A percentile compares a stretch with the other conserved stretches of the same genome.
Evolutionary conservation across 352 stramenopile genomes (phyloP).

Genomic region (Globisporangium nodosum): DNA sequence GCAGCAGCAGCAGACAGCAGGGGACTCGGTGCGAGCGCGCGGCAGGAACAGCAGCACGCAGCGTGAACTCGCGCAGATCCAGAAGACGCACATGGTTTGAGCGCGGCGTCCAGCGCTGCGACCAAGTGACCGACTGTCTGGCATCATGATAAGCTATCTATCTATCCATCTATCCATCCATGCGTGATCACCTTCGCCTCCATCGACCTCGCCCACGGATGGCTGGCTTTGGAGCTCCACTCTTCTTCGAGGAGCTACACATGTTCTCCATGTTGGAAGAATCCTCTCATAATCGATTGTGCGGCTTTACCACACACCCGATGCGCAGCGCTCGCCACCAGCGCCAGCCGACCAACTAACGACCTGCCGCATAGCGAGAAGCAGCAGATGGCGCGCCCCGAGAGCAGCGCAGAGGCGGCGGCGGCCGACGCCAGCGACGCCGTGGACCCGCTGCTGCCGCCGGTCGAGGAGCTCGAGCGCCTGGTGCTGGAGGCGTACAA

Average conservation of each 20-base stretch:
- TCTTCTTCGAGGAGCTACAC: no score
- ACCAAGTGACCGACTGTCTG: not conserved
- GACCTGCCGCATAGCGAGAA: not conserved
- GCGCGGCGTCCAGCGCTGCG: not conserved
- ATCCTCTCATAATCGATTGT: not conserved
- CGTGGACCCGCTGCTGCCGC: conserved; percentile 8
- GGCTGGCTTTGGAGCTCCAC: no score
- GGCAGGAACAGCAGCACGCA: conserved; percentile 11
- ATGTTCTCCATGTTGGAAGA: not conserved
- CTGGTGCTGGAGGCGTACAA: conserved; percentile 79
- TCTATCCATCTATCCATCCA: not conserved
- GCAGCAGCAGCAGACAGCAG: conserved; percentile 14
- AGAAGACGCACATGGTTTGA: conserved; percentile 41
- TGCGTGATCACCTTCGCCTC: not conserved
- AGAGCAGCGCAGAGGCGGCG: not conserved
- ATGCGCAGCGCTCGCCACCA: not conserved
- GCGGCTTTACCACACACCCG: not conserved
- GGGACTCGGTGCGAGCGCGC: not conserved
- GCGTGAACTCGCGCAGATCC: conserved; percentile 25
- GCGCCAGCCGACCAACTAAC: not conserved
- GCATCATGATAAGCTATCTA: not conserved
- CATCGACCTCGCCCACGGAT: not conserved
- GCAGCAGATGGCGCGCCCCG: not conserved
- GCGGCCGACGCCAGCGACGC: not conserved
- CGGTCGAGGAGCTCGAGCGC: conserved; percentile 52